Base-by-base conservation (phyloP, 805 yeast genomes). In the Saccharomycopsis guyanensis region DNA sequence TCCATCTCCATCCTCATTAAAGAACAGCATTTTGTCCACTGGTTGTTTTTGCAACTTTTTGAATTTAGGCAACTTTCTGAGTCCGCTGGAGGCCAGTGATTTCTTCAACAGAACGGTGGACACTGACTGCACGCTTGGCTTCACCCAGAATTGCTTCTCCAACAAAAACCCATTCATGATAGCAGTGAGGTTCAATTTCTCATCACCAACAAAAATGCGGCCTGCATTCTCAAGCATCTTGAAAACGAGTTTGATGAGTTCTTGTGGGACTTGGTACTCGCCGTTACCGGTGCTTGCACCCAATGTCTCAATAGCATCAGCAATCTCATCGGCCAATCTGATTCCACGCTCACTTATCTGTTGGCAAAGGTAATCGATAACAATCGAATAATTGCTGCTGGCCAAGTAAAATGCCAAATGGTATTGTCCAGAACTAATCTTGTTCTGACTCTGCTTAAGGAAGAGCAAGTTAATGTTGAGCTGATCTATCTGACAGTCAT, bases 141-240 rank as follows among this genome's bases (percentile, higher is more conserved):
- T 49, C 36, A 35, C 19, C 51, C 51, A 49, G 23, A 23, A 46
- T 15, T 33, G 25, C 15, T 23, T 40, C 4, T 39, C 47, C 18
- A 32, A 35, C 20, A 49, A n/a, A 29, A 49, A 49, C 3, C 53
- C 53, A 22, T 25, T 32, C 53, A 42, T 46, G 19, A 49, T 38
- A 5, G 29, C 45, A 22, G 13, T 20, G 13, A 46, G 15, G 20
- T 41, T 42, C 12, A 40, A 25, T 2, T 22, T 27, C 8, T 42
- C 47, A 18, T 47, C 42, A 22, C 24, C 22, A n/a, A 39, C 32
- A 23, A 24, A 51, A 12, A 48, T 32, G n/a, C 22, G 25, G 12
- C 52, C 52, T 24, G 40, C 29, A 6, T 20, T 15, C 10, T 16
- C 33, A 25, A 51, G 23, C 35, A 48, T 18, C 15, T 34, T 39